Base-by-base conservation (phyloP, 352 stramenopile species). In the Globisporangium cederbergense region DNA sequence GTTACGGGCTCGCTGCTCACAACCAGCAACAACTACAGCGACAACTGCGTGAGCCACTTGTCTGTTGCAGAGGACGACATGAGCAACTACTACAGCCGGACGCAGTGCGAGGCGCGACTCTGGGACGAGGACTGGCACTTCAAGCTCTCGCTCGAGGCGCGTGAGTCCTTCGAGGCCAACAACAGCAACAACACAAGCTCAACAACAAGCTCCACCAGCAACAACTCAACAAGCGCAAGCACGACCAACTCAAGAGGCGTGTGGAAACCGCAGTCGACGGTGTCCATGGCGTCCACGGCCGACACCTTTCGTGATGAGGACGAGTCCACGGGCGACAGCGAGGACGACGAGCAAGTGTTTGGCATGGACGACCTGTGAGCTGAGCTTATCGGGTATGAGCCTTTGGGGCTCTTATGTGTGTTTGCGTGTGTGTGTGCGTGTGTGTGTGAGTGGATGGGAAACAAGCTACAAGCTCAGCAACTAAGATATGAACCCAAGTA, bases 111-210 rank as follows among this genome's bases (percentile, higher is more conserved):
- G 55, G 76, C 72, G 14, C 64, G 70, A 32, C 71, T 88, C 16
- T 87, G 77, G 76, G 79, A 91, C 50, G 72, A 91, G 47, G 76
- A 82, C 62, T 89, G 80, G 82, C 78, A 91, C 76, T 89, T 79
- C 65, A 89, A 89, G 58, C 77, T 89, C 47, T 89, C 78, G 30
- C 74, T 89, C 9, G 82, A 91, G 54, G 71, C 75, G 14, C 79
- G 82, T 20, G 78, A 91, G 68, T 85, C 78, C 9, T 86, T 89
- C 28, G 75, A 89, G 55, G 68, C 68, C 3, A 51, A 49, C 25
- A 62, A 47, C 14, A 67, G 63, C 22, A 34, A 11, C 14, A 71
- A 71, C 11, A 22, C 36, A 5, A 42, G 13, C 16, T 51, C 51
- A 46, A 28, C 16, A 63, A 46, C 16, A 60, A 49, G 42, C 8